These are phyloP conservation scores for Aspergillus eucalypticola DNA, from an alignment of 2,329 filamentous ascomycete species.

Conservation along the genomic window DNA sequence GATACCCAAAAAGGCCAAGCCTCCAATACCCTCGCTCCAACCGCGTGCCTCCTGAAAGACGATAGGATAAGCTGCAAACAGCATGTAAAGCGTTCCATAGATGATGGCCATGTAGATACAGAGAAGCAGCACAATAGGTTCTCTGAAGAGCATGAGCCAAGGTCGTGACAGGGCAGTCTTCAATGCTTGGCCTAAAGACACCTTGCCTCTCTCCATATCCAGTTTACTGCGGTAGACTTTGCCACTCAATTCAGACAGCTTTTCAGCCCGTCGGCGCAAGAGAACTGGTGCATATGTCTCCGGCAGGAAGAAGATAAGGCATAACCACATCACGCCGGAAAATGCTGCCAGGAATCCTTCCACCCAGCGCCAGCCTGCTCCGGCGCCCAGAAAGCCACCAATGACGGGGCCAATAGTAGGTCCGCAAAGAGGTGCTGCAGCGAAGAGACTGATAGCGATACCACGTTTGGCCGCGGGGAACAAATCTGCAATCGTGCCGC, in stretches of 20 bases:
- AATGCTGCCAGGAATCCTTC: slow-evolving; percentile 64
- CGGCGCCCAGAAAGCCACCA: slow-evolving; percentile 66
- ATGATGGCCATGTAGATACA: slow-evolving; percentile 42
- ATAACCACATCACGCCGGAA: slow-evolving; percentile 58
- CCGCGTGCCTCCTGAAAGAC: slow-evolving; percentile 23
- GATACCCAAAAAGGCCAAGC: slow-evolving; percentile 51
- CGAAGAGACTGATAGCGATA: slow-evolving; percentile 64
- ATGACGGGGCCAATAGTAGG: slow-evolving; percentile 66
- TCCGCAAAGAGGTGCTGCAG: slow-evolving; percentile 67
- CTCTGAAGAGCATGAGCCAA: slow-evolving; percentile 49
- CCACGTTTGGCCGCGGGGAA: slow-evolving; percentile 57
- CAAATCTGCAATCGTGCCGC: slow-evolving; percentile 64
- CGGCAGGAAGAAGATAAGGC: slow-evolving; percentile 32
- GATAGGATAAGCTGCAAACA: slow-evolving; percentile 22
- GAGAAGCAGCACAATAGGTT: slow-evolving; percentile 54
- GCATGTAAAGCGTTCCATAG: slow-evolving; percentile 21
- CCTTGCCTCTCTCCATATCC: slow-evolving; percentile 45
- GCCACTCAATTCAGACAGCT: slow-evolving; percentile 52
- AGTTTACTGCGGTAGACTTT: slow-evolving; percentile 49
- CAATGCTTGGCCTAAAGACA: slow-evolving; percentile 41
- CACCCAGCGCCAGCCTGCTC: slow-evolving; percentile 71
- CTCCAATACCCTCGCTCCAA: slow-evolving; percentile 48
- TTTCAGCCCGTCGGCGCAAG: slow-evolving; percentile 51
- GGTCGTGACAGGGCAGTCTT: slow-evolving; percentile 53
- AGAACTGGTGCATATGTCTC: slow-evolving; percentile 53